Evolutionary conservation across 306 rosid genomes (phyloP), one percentile per base, ranked within the genome.

Genomic region (Quercus dentata): DNA sequence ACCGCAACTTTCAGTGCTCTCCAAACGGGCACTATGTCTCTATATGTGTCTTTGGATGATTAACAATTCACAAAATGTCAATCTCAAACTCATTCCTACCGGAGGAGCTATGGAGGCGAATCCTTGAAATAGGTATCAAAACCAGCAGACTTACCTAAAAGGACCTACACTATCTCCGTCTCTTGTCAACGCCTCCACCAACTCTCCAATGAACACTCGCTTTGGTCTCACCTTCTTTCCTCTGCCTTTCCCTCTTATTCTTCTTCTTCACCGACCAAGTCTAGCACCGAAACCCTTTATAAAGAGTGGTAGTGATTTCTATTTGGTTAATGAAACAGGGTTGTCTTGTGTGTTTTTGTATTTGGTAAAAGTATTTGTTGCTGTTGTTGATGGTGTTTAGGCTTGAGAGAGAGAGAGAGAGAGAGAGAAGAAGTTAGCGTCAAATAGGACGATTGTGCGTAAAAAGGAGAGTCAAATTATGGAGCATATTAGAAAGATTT

Each of bases 131-230:
- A 46, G 98, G 97, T 23, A 73, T 88, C 19, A 74, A 20, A 71
- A 77, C 5, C 15, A 0, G 77, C 35, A 78, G 61, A 20, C 76
- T 89, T 2, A 82, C 74, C 78, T 89, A 76, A 80, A 90, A 86
- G 58, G 97, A 92, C 51, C 94, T 94, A 95, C 84, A 77, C 81
- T 80, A 9, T 90, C 76, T 89, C 94, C 59, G 89, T 95, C 85
- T 73, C 91, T 30, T 92, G 83, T 84, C 83, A 86, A n/a, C 90
- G 86, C 79, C 82, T 90, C 73, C 87, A 17, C 57, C 87, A 85
- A 56, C 86, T 92, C 80, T 91, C 96, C 84, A 44, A 55, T 44
- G 90, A 91, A 6, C 63, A 90, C 54, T 23, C 58, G 31, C 84
- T 91, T 19, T 95, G 96, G 97, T 85, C 86, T 58, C 83, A 3